Evolutionary conservation across 495 filamentous ascomycete genomes (phyloP), one percentile per base, ranked within the genome.

Genomic region (Podospora appendiculata): DNA sequence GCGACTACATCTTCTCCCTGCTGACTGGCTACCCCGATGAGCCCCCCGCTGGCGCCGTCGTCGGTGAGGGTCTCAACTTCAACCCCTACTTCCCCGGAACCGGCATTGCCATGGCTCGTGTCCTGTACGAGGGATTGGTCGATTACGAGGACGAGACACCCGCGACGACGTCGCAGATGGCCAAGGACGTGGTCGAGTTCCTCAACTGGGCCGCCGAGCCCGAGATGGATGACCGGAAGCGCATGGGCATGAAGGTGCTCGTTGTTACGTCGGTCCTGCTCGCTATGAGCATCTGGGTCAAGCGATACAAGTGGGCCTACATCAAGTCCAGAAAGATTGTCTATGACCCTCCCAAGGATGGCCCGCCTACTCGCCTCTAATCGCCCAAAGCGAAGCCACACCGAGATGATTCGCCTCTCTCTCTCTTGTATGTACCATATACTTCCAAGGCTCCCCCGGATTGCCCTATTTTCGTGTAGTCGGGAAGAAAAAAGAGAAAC

Each of bases 51-150:
- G 93, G 93, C 61, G 89, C 84, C 54, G 69, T 74, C 54, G 82
- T 99, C 57, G 79, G 80, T 52, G 79, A 83, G 53, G 93, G 93
- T 56, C 83, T 99, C 68, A 95, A 97, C 81, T 99, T 99, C 82
- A 99, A 99, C 82, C 93, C 93, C 32, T 99, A 96, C 79, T 99
- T 99, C 83, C 93, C 93, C 47, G 94, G 94, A 60, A 97, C 93
- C 56, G 93, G 90, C 61, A 99, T 99, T 70, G 94, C 88, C 61
- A 99, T 99, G 94, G 90, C 86, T 61, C 91, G 94, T 79, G 92
- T 96, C 51, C 82, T 99, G 42, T 99, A 92, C 73, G 92, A 99
- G 60, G 94, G 91, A 51, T 74, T 99, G 33, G 94, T 99, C 50
- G 94, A 99, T 65, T 99, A 99, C 78, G 94, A 99, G 69, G 94